A percentile compares a stretch with the other conserved stretches of the same genome.
Evolutionary conservation across 331 rosid species (phyloP).

Genomic region (Rosa hybrid): DNA sequence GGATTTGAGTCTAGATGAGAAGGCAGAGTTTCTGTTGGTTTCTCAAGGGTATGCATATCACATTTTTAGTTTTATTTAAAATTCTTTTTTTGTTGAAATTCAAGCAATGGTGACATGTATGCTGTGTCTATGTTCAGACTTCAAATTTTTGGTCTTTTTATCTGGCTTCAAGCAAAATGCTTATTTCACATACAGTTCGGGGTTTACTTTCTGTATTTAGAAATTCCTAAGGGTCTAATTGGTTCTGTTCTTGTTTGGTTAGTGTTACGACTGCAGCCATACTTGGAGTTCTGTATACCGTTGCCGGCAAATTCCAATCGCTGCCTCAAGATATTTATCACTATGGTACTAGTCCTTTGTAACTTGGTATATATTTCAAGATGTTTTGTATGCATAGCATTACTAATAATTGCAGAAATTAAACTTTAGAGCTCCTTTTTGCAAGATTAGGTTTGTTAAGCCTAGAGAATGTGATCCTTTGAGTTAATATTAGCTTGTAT

Average conservation of each 20-base stretch:
- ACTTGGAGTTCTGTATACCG: slow-evolving; percentile 66
- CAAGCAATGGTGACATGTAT: neutral
- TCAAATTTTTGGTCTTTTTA: neutral
- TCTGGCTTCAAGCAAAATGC: neutral
- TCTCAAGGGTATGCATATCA: slow-evolving; percentile 66
- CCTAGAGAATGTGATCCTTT: slow-evolving; percentile 17
- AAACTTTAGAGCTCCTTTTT: neutral
- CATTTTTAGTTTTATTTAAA: neutral
- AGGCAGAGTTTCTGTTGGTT: slow-evolving; percentile 75
- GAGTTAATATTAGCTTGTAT: neutral
- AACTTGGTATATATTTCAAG: neutral
- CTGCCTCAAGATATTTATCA: slow-evolving; percentile 74
- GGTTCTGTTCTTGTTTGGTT: slow-evolving; percentile 33
- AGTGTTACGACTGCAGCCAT: slow-evolving; percentile 82
- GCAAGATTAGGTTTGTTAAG: slow-evolving; percentile 13
- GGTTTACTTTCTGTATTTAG: neutral
- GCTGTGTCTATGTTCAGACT: neutral
- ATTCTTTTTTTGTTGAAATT: neutral
- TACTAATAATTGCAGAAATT: too few species aligned
- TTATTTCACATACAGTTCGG: neutral
- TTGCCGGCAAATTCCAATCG: slow-evolving; percentile 67
- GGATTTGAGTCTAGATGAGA: slow-evolving; percentile 85
- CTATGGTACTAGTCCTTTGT: slow-evolving; percentile 55
- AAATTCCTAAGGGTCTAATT: slow-evolving; percentile 17
- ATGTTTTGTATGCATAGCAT: too few species aligned